Base-by-base conservation (phyloP, 1,284 basidiomycete genomes). In the Farysia itapuensis region DNA sequence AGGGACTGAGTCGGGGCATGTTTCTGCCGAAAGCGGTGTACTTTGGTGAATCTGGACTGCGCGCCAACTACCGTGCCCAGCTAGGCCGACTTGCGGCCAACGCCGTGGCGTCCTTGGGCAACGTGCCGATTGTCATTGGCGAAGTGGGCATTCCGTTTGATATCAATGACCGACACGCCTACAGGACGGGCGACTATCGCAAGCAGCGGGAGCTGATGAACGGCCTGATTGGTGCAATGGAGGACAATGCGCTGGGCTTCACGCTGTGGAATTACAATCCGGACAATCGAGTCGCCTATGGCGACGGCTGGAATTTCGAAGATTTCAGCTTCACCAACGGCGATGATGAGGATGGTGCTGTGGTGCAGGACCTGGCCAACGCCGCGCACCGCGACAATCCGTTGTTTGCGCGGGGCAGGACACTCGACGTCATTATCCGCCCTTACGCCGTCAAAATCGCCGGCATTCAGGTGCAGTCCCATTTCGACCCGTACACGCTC, bases 291-390 rank as follows among this genome's bases (percentile, higher is more conserved):
- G 89, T 94, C 66, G 73, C 78, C 16, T 73, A 79, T 18, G 95
- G 94, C 12, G 93, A 97, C 75, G 81, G 85, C 53, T 97, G 94
- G 94, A 96, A 95, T 72, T 89, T 87, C 34, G 93, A 97, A 49
- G 74, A 77, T 46, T 77, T 76, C 39, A 63, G 56, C 32, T 52
- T 77, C 75, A 90, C 89, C 4, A 94, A 89, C 86, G 94, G 89
- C 80, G 88, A 87, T 53, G 18, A 23, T 12, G 9, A 20, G 34
- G 9, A 6, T 13, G 15, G 13, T 11, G 63, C 47, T 8, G 30
- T 64, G 16, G 64, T 48, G 15, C 63, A 50, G 14, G 81, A 65
- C 18, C 60, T 52, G 22, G 14, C 40, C 2, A 52, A 47, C 22
- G 48, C 51, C 1, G 20, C 24, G 23, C 45, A 82, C 11, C 85